phyloP scores from a whole-genome alignment of 768 basidiomycete genomes.

The Imleria badia region DNA sequence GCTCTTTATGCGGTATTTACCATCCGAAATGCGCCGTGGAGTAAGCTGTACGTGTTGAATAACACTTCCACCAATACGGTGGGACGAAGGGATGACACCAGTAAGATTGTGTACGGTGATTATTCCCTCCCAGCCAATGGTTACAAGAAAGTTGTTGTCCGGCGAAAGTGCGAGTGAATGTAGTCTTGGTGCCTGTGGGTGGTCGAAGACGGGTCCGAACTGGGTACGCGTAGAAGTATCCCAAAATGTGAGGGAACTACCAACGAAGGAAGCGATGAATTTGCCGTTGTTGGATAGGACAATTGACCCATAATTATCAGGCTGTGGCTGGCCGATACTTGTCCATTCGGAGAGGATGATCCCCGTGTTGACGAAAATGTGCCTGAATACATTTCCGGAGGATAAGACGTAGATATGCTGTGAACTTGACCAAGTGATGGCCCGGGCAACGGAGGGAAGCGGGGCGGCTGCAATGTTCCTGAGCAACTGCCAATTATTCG shows the following conservation, averaged over 20 bases:
- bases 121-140: neutral
- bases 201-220: neutral
- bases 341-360: neutral
- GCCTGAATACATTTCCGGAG: neutral
- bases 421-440: neutral
- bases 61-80: too few species aligned
- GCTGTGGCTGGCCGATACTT: neutral
- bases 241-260: neutral
- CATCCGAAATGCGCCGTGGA: neutral
- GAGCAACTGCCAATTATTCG: neutral
- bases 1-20: neutral
- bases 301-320: neutral
- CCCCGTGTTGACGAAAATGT: neutral
- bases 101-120: neutral
- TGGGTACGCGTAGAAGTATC: neutral
- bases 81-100: neutral
- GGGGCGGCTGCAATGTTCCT: neutral
- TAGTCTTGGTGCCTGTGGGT: neutral
- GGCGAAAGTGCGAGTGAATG: neutral
- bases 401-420: neutral
- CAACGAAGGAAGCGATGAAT: neutral
- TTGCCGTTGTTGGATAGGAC: neutral
- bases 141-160: neutral
- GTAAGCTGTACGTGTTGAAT: too few species aligned
- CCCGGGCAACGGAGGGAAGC: too few species aligned